Percentiles rank a stretch among this genome's conserved stretches.
These are phyloP conservation scores for Xylaria longipes DNA, from an alignment of 495 filamentous ascomycete species.

Conservation along the genomic window DNA sequence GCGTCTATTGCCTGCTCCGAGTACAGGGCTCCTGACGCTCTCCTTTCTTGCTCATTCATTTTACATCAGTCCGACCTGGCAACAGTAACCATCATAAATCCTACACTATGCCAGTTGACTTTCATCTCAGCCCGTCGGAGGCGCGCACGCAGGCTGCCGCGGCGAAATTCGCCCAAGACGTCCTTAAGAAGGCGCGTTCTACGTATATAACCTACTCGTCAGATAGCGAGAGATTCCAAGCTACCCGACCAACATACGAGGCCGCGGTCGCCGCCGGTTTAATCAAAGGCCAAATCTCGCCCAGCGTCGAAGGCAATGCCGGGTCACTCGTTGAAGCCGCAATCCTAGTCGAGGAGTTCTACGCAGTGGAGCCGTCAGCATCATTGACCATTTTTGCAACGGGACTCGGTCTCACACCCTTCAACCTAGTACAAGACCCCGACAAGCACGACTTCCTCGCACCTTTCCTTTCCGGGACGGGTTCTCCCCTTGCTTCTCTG, in stretches of 20 bases:
- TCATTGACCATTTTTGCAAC: slow-evolving; percentile 60
- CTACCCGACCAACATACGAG: neutral
- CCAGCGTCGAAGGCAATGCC: slow-evolving; percentile 50
- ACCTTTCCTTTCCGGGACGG: slow-evolving; percentile 50
- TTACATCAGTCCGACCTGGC: neutral
- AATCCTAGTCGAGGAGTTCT: slow-evolving; percentile 61
- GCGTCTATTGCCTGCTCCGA: no score
- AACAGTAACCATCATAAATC: neutral
- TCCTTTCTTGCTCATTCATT: neutral
- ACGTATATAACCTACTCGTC: neutral
- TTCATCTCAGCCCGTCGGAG: neutral
- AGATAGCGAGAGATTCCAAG: neutral
- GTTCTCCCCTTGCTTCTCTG: slow-evolving; percentile 53
- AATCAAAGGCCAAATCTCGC: slow-evolving; percentile 56
- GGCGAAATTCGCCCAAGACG: neutral
- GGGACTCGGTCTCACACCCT: slow-evolving; percentile 56
- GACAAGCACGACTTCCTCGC: slow-evolving; percentile 33
- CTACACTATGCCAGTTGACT: slow-evolving; percentile 2
- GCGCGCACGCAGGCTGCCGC: neutral
- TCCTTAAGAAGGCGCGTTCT: neutral
- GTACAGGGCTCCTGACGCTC: no score
- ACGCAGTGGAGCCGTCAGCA: slow-evolving; percentile 53
- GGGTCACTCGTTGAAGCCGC: slow-evolving; percentile 53
- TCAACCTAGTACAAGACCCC: slow-evolving; percentile 31
- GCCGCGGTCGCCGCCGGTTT: slow-evolving; percentile 27